A percentile compares a stretch with the other conserved stretches of the same genome.
Conservation (phyloP, 495 filamentous ascomycete species). For the Talaromyces thailandensis region DNA sequence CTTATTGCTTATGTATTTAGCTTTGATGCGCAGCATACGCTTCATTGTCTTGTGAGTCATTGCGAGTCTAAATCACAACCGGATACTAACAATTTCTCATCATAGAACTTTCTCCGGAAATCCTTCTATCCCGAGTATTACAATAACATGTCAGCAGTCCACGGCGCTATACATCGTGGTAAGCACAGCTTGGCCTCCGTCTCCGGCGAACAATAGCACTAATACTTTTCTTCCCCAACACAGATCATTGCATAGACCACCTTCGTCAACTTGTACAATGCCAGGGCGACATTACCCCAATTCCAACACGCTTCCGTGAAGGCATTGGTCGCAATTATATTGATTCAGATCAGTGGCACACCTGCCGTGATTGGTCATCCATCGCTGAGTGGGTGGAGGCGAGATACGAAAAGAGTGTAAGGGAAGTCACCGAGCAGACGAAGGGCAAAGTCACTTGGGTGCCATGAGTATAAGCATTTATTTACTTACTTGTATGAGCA, state of each 20-base stretch:
- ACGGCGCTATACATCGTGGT: neutral
- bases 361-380: neutral
- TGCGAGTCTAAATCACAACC: neutral
- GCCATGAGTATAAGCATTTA: too few relatives aligned
- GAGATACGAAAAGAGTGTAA: neutral
- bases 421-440: neutral
- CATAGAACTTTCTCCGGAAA: neutral
- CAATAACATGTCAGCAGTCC: neutral
- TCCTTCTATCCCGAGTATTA: neutral
- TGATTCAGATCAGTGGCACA: neutral
- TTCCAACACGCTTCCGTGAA: neutral
- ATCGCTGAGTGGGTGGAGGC: neutral
- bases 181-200: neutral
- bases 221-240: neutral
- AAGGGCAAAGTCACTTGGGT: neutral
- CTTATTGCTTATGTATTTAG: neutral
- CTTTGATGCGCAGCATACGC: neutral
- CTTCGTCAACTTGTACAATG: neutral
- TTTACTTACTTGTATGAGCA: too few relatives aligned
- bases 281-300: neutral
- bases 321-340: neutral
- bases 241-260: neutral
- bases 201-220: too few relatives aligned
- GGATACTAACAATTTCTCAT: neutral
- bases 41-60: neutral